Percentiles rank a stretch among this genome's conserved stretches.
Evolutionary conservation across 768 basidiomycete species (phyloP).

Genomic region (Trichaptum fuscoviolaceum): DNA sequence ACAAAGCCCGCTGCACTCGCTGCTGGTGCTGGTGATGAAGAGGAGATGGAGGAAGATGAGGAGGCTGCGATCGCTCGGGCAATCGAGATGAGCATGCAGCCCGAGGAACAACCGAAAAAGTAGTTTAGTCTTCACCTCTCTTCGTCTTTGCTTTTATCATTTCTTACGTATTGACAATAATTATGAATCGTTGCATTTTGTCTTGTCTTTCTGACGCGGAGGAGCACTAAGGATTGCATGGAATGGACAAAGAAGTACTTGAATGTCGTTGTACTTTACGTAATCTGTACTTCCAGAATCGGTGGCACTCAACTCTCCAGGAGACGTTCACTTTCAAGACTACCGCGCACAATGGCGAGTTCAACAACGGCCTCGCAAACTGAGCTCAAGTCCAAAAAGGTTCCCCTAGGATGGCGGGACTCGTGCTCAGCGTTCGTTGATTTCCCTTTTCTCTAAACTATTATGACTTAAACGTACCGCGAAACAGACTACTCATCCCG

Average conservation of each 20-base stretch:
- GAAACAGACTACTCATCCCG: constrained; percentile 71
- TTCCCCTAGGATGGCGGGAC: constrained; percentile 85
- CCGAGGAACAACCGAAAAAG: constrained; percentile 44
- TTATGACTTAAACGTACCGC: not conserved
- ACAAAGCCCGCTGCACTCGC: constrained; percentile 14
- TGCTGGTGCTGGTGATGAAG: constrained; percentile 43
- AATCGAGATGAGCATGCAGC: constrained; percentile 90
- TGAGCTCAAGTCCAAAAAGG: constrained; percentile 67
- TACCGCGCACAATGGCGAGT: constrained; percentile 47
- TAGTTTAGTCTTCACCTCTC: constrained; percentile 10
- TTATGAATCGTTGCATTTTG: not conserved
- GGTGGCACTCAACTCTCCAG: not conserved
- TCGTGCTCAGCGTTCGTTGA: constrained; percentile 80
- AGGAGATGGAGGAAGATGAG: constrained; percentile 69
- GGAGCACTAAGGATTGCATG: not conserved
- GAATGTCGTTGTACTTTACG: not conserved
- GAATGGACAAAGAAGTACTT: not conserved
- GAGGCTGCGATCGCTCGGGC: constrained; percentile 89
- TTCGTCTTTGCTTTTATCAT: not conserved
- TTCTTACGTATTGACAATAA: not conserved
- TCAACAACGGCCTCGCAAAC: constrained; percentile 77
- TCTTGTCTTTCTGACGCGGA: not conserved
- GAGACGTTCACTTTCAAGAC: not conserved
- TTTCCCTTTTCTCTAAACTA: not conserved
- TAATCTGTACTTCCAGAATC: not conserved